These are phyloP conservation scores for Endocalyx cinctus DNA, from an alignment of 2,329 filamentous ascomycete genomes.

Conservation along the genomic window DNA sequence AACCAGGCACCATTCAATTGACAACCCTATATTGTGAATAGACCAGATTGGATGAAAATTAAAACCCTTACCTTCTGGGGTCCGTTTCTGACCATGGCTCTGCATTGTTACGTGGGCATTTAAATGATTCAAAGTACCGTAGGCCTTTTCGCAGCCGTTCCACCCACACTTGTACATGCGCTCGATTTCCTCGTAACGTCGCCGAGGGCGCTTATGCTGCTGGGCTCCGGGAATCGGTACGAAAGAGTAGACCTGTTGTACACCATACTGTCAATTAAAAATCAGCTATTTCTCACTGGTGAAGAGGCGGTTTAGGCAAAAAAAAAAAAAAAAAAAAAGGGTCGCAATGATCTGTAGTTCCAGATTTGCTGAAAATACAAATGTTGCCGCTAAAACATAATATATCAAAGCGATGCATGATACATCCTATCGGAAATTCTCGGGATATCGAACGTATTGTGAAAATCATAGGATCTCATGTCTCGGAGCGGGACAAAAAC, in stretches of 20 bases:
- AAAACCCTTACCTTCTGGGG: slow-evolving; percentile 78
- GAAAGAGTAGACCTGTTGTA: slow-evolving; percentile 86
- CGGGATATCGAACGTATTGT: no score
- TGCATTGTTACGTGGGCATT: slow-evolving; percentile 99
- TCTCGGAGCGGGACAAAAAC: no score
- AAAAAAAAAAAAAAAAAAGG: slow-evolving; percentile 6
- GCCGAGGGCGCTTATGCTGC: slow-evolving; percentile 90
- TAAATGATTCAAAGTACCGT: slow-evolving; percentile 93
- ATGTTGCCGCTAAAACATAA: no score
- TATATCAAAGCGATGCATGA: no score
- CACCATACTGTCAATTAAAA: slow-evolving; percentile 31
- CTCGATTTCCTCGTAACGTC: slow-evolving; percentile 97
- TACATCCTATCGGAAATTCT: no score
- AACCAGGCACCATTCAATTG: no score
- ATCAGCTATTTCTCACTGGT: slow-evolving; percentile 29
- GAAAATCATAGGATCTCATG: no score
- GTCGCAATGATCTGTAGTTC: no score
- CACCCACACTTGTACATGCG: slow-evolving; percentile 99
- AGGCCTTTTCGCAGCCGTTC: slow-evolving; percentile 98
- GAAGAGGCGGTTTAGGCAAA: not conserved
- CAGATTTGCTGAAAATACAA: no score
- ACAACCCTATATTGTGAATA: no score
- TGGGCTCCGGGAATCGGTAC: slow-evolving; percentile 95
- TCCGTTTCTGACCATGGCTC: slow-evolving; percentile 88
- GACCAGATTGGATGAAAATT: slow-evolving; percentile 2